Evolutionary conservation across 1,284 basidiomycete genomes (phyloP).

Genomic region (Neotropicomus parvogracilis): DNA sequence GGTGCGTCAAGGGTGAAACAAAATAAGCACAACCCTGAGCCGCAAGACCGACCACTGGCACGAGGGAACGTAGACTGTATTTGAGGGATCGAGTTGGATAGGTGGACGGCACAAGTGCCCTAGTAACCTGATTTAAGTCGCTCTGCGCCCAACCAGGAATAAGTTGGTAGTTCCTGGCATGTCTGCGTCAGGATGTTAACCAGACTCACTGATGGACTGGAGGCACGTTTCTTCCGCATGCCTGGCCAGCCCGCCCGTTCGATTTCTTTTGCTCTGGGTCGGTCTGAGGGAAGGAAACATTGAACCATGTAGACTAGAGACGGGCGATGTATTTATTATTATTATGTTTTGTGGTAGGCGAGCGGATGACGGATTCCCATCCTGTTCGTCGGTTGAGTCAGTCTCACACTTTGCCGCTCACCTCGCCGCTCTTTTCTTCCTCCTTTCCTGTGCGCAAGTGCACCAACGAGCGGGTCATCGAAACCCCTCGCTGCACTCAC

Average conservation of each 20-base stretch:
- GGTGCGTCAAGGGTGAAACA: not conserved
- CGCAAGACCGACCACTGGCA: not conserved
- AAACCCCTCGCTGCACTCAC: not conserved
- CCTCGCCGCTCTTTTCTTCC: slow-evolving; percentile 23
- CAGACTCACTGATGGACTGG: too few relatives aligned
- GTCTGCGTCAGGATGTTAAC: not conserved
- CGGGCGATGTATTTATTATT: not conserved
- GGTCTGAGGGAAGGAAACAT: not conserved
- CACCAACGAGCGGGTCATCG: slow-evolving; percentile 4
- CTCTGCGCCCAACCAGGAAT: not conserved
- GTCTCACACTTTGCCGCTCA: slow-evolving; percentile 14
- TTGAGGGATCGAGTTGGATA: not conserved
- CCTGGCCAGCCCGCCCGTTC: not conserved
- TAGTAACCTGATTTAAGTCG: slow-evolving; percentile 5
- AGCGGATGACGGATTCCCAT: slow-evolving; percentile 23
- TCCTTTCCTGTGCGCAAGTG: not conserved
- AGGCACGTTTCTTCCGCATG: slow-evolving; percentile 21
- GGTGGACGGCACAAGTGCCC: not conserved
- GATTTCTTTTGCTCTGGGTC: not conserved
- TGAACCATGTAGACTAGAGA: slow-evolving; percentile 1
- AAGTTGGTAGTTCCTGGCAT: slow-evolving; percentile 3
- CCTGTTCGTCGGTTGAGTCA: not conserved
- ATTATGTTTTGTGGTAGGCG: slow-evolving; percentile 1
- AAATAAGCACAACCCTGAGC: slow-evolving; percentile 4
- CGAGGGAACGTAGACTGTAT: not conserved